Evolutionary conservation across 352 stramenopile genomes (phyloP).

Genomic region (Aphanomyces cochlioides): DNA sequence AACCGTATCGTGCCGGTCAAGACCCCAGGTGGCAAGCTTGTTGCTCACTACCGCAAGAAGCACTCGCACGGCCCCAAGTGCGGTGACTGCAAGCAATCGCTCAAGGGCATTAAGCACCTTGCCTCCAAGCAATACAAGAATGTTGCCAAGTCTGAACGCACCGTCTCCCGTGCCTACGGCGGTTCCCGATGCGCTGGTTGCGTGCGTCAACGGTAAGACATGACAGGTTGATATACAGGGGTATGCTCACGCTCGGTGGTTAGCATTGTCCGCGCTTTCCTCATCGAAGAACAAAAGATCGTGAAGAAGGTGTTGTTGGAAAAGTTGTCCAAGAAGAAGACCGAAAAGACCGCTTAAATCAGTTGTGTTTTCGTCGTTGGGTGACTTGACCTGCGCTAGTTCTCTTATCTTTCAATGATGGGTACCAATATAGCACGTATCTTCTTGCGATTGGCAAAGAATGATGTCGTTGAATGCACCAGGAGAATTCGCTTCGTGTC

Average conservation of each 20-base stretch:
- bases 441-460: slow-evolving; percentile 29
- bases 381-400: slow-evolving; percentile 24
- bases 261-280: slow-evolving; percentile 96
- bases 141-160: slow-evolving; percentile 90
- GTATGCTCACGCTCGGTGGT: not conserved
- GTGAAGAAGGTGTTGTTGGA: slow-evolving; percentile 98
- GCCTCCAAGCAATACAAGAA: slow-evolving; percentile 68
- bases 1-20: slow-evolving; percentile 93
- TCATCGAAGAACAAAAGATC: slow-evolving; percentile 99
- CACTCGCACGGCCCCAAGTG: slow-evolving; percentile 91
- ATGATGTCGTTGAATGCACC: not conserved
- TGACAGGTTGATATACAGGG: slow-evolving; percentile 2
- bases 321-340: slow-evolving; percentile 83
- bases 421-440: slow-evolving; percentile 30
- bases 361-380: not conserved
- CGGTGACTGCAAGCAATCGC: slow-evolving; percentile 93
- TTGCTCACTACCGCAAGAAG: slow-evolving; percentile 95
- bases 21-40: slow-evolving; percentile 93
- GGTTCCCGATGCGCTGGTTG: slow-evolving; percentile 91
- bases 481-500: not conserved
- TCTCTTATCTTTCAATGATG: slow-evolving; percentile 27
- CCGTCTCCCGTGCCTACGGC: slow-evolving; percentile 96
- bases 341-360: slow-evolving; percentile 57
- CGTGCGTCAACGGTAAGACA: slow-evolving; percentile 83
- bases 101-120: slow-evolving; percentile 90